Conservation (phyloP, 2,329 filamentous ascomycete species). For the Microcyclospora tardicrescens region DNA sequence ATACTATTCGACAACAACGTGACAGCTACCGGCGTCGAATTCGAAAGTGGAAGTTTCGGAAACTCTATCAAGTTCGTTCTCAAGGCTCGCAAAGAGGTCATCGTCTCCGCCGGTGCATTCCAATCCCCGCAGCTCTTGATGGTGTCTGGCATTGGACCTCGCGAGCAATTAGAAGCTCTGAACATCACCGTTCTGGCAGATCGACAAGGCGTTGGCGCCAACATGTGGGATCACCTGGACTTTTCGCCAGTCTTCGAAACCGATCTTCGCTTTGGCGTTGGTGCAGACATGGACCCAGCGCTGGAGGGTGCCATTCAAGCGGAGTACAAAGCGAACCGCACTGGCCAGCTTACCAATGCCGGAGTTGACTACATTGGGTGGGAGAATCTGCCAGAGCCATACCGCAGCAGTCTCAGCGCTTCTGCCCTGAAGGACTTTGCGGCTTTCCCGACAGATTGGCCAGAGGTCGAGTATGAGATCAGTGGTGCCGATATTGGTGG, state of each 20-base stretch:
- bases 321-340: slow-evolving; percentile 8
- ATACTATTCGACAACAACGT: slow-evolving; percentile 21
- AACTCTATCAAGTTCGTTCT: no score
- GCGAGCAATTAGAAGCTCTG: slow-evolving; percentile 24
- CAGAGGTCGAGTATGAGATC: slow-evolving; percentile 1
- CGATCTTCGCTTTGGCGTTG: slow-evolving; percentile 3
- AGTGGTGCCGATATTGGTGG: neutral
- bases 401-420: neutral
- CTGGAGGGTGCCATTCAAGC: slow-evolving; percentile 1
- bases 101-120: slow-evolving; percentile 46
- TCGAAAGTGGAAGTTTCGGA: slow-evolving; percentile 14
- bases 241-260: slow-evolving; percentile 5
- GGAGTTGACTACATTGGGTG: slow-evolving; percentile 2
- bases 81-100: slow-evolving; percentile 44
- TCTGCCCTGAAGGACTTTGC: neutral
- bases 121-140: slow-evolving; percentile 48
- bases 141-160: slow-evolving; percentile 46
- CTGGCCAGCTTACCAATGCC: slow-evolving; percentile 3
- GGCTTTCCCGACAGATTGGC: slow-evolving; percentile 3
- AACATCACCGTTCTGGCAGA: slow-evolving; percentile 10
- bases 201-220: slow-evolving; percentile 9
- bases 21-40: slow-evolving; percentile 16
- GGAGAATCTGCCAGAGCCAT: slow-evolving; percentile 4
- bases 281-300: slow-evolving; percentile 1
- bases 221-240: slow-evolving; percentile 8